These are phyloP conservation scores for Penicillium digitatum DNA, from an alignment of 2,329 filamentous ascomycete species.

Conservation along the genomic window DNA sequence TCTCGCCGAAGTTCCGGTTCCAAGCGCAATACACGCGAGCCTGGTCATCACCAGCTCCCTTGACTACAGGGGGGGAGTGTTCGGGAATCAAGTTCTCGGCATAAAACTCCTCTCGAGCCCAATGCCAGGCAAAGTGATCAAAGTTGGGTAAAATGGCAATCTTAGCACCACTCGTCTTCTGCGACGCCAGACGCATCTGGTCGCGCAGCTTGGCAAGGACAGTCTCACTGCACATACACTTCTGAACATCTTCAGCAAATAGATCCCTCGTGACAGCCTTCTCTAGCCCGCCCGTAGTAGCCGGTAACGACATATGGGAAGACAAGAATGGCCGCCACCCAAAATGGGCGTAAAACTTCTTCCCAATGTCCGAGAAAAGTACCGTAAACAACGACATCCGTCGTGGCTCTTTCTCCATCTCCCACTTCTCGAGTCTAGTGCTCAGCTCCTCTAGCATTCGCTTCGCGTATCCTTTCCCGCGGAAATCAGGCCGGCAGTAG, in stretches of 20 bases:
- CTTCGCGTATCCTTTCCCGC: conserved; percentile 71
- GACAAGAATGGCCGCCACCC: conserved; percentile 76
- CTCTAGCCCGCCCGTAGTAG: conserved; percentile 30
- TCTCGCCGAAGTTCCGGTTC: conserved; percentile 41
- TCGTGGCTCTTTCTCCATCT: conserved; percentile 43
- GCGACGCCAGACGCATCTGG: conserved; percentile 51
- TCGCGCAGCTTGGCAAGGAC: conserved; percentile 64
- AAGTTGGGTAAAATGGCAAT: conserved; percentile 67
- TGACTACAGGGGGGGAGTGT: conserved; percentile 51
- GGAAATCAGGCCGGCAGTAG: conserved; percentile 64
- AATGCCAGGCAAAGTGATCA: conserved; percentile 70
- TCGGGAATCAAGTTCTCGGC: conserved; percentile 58
- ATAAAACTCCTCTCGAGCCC: conserved; percentile 77
- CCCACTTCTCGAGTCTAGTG: conserved; percentile 50
- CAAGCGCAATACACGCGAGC: conserved; percentile 40
- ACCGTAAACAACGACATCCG: conserved; percentile 63
- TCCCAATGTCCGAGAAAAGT: conserved; percentile 82
- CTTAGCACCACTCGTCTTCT: conserved; percentile 43
- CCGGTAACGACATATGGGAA: conserved; percentile 63
- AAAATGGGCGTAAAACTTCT: conserved; percentile 70
- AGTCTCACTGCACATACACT: conserved; percentile 54
- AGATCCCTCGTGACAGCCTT: conserved; percentile 27
- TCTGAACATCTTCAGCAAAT: conserved; percentile 33
- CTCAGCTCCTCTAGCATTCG: conserved; percentile 69
- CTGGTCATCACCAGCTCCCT: conserved; percentile 63